Base-by-base conservation (phyloP, 2,329 filamentous ascomycete species). In the Capronia epimyces region DNA sequence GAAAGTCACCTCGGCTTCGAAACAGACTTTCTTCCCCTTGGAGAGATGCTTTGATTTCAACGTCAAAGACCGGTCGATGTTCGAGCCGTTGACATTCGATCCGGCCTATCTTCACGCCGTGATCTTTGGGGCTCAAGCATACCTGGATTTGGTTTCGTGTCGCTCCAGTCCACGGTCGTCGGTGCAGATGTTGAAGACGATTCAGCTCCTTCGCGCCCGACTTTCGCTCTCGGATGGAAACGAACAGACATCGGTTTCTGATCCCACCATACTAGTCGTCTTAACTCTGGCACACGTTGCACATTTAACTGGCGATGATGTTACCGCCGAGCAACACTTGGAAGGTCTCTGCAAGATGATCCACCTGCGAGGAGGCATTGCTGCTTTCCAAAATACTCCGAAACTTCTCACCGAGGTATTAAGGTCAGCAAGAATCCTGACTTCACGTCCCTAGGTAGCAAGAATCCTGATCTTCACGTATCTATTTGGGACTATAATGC, bases 311-410 rank as follows among this genome's bases (percentile, higher is more conserved):
- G 64, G 65, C 4, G 64, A 71, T 37, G 44, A 51, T 10, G 46
- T 59, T 2, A 56, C 62, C 1, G 66, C 66, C 1, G 55, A 47
- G 8, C 58, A 67, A 15, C 69, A 72, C 43, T 59, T 71, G 47
- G 43, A 64, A 21, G 70, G 69, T 9, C 61, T 73, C 10, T 59
- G 61, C n/a, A 68, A 62, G 51, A 69, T 73, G 3, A 60, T 71
- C 9, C 51, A 63, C n/a, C 20, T 73, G 22, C 64, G 66, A 45
- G 71, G 70, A 3, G 70, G 69, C 1, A 27, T 71, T 1, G 27
- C 10, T 7, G 56, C 55, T 1, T 66, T 72, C 12, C 55, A 44
- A 6, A 29, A 62, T 12, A 67, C 66, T 21, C 18, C 42, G n/a
- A 72, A 70, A 43, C 62, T 72, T 9, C 40, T 67, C 2, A 57